Evolutionary conservation across 2,329 filamentous ascomycete genomes (phyloP).

Genomic region (Phaeoacremonium minimum): DNA sequence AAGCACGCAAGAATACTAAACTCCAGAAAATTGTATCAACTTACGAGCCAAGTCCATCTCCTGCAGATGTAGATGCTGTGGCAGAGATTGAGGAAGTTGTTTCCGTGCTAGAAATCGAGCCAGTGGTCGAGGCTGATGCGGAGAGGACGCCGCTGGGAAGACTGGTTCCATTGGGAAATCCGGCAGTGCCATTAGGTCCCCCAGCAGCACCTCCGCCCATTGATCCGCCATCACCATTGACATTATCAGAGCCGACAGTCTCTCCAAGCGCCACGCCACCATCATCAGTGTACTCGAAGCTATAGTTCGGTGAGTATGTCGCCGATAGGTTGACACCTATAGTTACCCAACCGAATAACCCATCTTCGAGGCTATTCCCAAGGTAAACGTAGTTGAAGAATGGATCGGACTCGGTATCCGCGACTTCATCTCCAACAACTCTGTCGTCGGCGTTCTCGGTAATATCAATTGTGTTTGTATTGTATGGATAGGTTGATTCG

Average conservation of each 20-base stretch:
- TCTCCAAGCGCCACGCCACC: conserved; percentile 4
- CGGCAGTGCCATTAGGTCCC: neutral
- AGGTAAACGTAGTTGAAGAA: conserved; percentile 53
- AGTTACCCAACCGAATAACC: conserved; percentile 46
- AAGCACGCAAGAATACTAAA: too few relatives aligned
- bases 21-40: too few relatives aligned
- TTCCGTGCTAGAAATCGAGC: too few relatives aligned
- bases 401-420: conserved; percentile 27
- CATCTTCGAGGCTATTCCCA: conserved; percentile 43
- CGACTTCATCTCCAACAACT: conserved; percentile 37
- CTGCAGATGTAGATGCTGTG: too few relatives aligned
- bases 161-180: neutral
- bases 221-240: neutral
- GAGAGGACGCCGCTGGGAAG: too few relatives aligned
- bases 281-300: conserved; percentile 2
- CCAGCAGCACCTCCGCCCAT: neutral
- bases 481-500: conserved; percentile 42
- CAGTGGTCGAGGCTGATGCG: too few relatives aligned
- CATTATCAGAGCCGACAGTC: neutral
- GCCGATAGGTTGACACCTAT: conserved; percentile 38
- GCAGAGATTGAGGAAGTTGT: too few relatives aligned
- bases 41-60: too few relatives aligned
- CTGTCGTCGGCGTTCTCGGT: conserved; percentile 40
- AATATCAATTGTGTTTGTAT: conserved; percentile 26
- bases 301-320: conserved; percentile 13